These are phyloP conservation scores for Pichia nakasei DNA, from an alignment of 805 yeast genomes.

Conservation along the genomic window DNA sequence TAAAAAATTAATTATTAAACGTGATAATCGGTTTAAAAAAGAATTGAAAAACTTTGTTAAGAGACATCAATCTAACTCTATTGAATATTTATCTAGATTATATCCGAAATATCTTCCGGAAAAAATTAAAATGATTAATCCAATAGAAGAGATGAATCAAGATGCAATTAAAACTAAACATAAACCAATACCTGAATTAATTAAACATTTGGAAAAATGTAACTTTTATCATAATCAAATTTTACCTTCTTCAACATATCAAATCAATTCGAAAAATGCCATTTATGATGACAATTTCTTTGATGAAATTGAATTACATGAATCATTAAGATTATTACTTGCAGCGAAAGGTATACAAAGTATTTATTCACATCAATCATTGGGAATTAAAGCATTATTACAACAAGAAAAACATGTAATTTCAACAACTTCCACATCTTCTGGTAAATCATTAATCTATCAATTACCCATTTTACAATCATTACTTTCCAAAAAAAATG, in stretches of 20 bases:
- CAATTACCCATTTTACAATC: conserved; percentile 71
- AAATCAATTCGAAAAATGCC: conserved; percentile 38
- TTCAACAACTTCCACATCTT: conserved; percentile 90
- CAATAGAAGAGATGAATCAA: conserved; percentile 48
- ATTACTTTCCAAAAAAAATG: conserved; percentile 31
- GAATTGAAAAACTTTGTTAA: conserved; percentile 31
- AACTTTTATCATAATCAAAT: conserved; percentile 59
- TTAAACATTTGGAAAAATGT: conserved; percentile 37
- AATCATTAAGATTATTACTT: conserved; percentile 36
- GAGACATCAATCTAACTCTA: conserved; percentile 25
- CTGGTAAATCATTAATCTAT: conserved; percentile 90
- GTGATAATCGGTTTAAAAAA: conserved; percentile 44
- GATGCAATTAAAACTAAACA: conserved; percentile 12
- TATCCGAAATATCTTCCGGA: conserved; percentile 38
- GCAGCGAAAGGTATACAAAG: conserved; percentile 36
- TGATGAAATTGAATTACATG: conserved; percentile 33
- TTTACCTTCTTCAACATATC: conserved; percentile 38
- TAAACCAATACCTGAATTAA: conserved; percentile 34
- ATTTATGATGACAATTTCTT: conserved; percentile 21
- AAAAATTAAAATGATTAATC: conserved; percentile 45
- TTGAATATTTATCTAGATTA: conserved; percentile 28
- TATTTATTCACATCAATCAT: conserved; percentile 76
- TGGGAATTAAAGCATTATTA: conserved; percentile 54
- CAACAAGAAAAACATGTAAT: conserved; percentile 58
- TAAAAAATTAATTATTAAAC: conserved; percentile 47